Base-by-base conservation (phyloP, 2,329 filamentous ascomycete species). In the Ophiostoma montium region DNA sequence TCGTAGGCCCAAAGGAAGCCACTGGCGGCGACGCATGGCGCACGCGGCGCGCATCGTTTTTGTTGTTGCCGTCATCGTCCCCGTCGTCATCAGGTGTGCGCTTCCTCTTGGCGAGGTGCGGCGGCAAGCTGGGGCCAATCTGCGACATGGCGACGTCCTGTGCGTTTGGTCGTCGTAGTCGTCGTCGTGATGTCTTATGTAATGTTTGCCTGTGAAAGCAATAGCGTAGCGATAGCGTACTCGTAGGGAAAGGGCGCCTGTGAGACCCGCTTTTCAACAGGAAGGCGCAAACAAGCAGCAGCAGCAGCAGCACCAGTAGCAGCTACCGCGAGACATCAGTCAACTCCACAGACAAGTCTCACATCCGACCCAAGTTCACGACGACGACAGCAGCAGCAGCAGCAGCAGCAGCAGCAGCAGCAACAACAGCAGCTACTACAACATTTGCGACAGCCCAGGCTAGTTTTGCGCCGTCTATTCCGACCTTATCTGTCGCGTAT, bases 91-190 rank as follows among this genome's bases (percentile, higher is more conserved):
- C 67, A 5, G 67, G 57, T 5, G 68, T 71, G 58, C 75, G 75
- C 58, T 80, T 81, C 58, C 78, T 72, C 62, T 82, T 82, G 32
- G 75, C 60, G 38, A 83, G 71, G 53, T 84, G 78, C 5, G 82
- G 72, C 12, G 85, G 84, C 21, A 88, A 63, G 52, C 80, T 70
- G 13, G 85, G 84, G 5, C 84, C 83, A 59, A 86, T 80, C 32
- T 76, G 78, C 46, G 80, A 68, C 82, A 86, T 86, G 18, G 16
- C 65, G 30, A 42, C n/a, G n/a, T 19, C 15, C 7, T 35, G 13
- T n/a, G 13, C 35, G 35, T 16, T 35, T 13, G 16, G 35, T 16
- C 5, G n/a, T 30, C 16, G 15, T 27, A 4, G 19, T 27, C 19
- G 16, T 10, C 12, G 3, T 19, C 6, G 8, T 11, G 13, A 18